Evolutionary conservation across 2,329 filamentous ascomycete species (phyloP), one percentile per base, ranked within the genome.

Genomic region (Curvularia verruculosa): DNA sequence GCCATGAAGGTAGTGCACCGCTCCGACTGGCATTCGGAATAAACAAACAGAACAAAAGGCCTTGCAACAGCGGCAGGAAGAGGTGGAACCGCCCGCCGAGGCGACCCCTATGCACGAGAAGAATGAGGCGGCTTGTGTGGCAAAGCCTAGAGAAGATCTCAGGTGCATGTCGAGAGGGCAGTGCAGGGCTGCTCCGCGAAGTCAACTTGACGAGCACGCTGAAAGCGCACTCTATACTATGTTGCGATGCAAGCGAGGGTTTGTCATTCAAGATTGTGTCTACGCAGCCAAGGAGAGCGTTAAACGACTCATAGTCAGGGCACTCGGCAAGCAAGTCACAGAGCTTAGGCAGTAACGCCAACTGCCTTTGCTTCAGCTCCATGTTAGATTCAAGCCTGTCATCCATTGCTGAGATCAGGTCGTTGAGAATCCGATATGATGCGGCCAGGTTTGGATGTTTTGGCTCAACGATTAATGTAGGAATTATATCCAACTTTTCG

Each of bases 51-150:
- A 79, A 77, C 1, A 88, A 72, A 1, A 88, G 79, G 12, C 74
- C 74, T 64, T 86, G 83, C 55, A 88, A 78, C 12, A 83, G 75
- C 0, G 81, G 79, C 5, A 87, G 73, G 15, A 88, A 73, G 10
- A 88, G 76, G 65, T 88, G 85, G 73, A 84, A 84, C 23, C 86
- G 84, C 7, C 85, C 85, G 34, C 83, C 82, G 9, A 88, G 76
- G 40, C 84, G 83, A 15, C 82, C 77, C 21, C 85, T 82, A 64
- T 87, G 82, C 12, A 86, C 78, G n/a, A 82, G 77, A 7, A 89
- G 73, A 7, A 87, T 71, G 0, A 80, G 72, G 8, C 81, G 81
- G 53, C 83, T 75, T 9, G 86, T 76, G 34, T 80, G 75, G 68
- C 84, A 87, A 9, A 87, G 74, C 40, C 83, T 81, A 5, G 78